Conservation (phyloP, 306 rosid genomes). For the Heteromeles arbutifolia region DNA sequence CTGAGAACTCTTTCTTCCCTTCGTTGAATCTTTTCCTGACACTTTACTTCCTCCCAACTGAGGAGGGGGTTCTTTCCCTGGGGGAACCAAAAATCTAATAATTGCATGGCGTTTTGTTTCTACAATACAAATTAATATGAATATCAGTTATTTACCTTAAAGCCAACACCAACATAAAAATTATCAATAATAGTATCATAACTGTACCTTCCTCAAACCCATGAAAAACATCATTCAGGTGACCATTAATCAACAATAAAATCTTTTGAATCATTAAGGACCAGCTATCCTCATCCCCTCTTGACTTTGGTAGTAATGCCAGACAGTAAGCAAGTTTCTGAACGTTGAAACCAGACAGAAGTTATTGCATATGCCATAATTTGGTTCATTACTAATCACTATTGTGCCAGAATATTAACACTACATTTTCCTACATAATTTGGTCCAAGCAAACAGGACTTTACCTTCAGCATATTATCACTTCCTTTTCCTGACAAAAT, state of each 20-base stretch:
- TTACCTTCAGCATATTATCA: conserved; percentile 61
- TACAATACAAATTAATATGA: conserved; percentile 27
- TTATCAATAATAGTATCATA: neutral
- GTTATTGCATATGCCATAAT: neutral
- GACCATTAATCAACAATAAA: conserved; percentile 49
- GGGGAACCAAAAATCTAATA: conserved; percentile 42
- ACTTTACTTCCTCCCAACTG: conserved; percentile 47
- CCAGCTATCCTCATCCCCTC: conserved; percentile 88
- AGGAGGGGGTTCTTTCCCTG: conserved; percentile 58
- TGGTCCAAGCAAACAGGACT: conserved; percentile 17
- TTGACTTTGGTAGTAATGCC: conserved; percentile 78
- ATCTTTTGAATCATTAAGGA: conserved; percentile 61
- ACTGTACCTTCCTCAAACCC: conserved; percentile 81
- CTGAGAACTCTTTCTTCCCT: conserved; percentile 37
- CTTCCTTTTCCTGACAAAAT: conserved; percentile 58
- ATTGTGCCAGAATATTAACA: conserved; percentile 26
- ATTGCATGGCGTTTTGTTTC: conserved; percentile 38
- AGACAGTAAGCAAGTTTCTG: conserved; percentile 82
- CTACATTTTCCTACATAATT: conserved; percentile 53
- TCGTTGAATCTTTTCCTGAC: conserved; percentile 33
- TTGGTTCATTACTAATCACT: neutral
- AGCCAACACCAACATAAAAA: neutral
- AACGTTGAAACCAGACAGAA: conserved; percentile 23
- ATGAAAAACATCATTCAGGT: conserved; percentile 60
- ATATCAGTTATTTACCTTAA: conserved; percentile 16